phyloP scores from a whole-genome alignment of 169 alveolate species.

The Nephromyces sp. region DNA sequence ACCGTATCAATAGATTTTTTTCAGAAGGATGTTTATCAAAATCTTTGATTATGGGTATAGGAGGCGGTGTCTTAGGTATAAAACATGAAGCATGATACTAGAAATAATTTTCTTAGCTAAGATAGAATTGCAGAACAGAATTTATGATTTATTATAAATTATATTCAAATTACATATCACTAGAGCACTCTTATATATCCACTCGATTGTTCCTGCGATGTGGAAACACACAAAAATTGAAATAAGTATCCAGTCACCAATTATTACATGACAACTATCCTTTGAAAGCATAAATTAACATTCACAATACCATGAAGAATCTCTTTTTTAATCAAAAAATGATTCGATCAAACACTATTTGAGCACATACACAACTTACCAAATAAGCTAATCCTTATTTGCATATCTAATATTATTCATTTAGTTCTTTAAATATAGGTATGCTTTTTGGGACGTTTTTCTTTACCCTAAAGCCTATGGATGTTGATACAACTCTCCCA shows the following conservation, averaged over 20 bases:
- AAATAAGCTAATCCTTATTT: not conserved
- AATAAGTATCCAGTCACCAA: not conserved
- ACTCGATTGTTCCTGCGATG: no score
- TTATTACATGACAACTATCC: not conserved
- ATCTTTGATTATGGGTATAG: slow-evolving; percentile 20
- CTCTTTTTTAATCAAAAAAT: not conserved
- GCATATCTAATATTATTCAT: no score
- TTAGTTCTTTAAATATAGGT: slow-evolving; percentile 9
- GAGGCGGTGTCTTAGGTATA: slow-evolving; percentile 40
- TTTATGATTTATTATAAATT: no score
- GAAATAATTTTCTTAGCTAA: no score
- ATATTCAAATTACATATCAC: no score
- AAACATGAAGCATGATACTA: no score
- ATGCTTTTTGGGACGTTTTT: slow-evolving; percentile 34
- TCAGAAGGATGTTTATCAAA: slow-evolving; percentile 29
- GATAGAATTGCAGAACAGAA: no score
- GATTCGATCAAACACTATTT: no score
- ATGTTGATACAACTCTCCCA: slow-evolving; percentile 32
- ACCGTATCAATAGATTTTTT: slow-evolving; percentile 2
- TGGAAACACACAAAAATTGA: no score
- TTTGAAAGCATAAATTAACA: not conserved
- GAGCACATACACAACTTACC: no score
- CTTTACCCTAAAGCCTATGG: slow-evolving; percentile 42
- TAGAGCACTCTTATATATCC: no score
- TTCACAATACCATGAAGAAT: not conserved